Percentiles rank a stretch among this genome's conserved stretches.
phyloP scores from a whole-genome alignment of 73 alveolate genomes.

The Paramecium pentaurelia region DNA sequence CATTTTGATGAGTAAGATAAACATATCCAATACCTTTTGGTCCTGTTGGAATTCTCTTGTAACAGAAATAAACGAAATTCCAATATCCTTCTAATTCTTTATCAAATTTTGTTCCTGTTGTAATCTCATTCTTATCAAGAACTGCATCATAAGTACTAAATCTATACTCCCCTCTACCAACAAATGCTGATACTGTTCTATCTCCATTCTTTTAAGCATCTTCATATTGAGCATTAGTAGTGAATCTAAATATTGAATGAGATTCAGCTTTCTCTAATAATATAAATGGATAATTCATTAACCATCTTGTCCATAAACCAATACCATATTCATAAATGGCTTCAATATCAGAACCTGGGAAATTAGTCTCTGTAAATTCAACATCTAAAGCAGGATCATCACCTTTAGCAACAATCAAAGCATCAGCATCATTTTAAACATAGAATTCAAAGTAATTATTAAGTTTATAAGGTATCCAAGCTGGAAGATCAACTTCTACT shows the following conservation, averaged over 20 bases:
- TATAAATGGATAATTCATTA: conserved; percentile 23
- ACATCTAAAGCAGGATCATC: conserved; percentile 33
- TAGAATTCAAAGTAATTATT: not conserved
- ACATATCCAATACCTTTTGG: conserved; percentile 36
- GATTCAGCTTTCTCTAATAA: not conserved
- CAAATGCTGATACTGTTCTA: conserved; percentile 2
- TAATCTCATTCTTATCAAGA: not conserved
- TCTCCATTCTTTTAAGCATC: conserved; percentile 15
- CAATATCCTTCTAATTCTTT: conserved; percentile 52
- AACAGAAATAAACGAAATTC: conserved; percentile 16
- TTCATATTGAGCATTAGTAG: conserved; percentile 22
- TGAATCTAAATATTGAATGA: conserved; percentile 12
- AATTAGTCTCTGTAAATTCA: not conserved
- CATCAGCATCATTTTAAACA: not conserved
- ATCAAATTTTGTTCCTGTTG: not conserved
- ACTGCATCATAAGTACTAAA: conserved; percentile 35
- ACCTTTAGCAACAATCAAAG: not conserved
- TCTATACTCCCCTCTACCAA: not conserved
- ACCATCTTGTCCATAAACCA: conserved; percentile 50
- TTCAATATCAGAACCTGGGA: conserved; percentile 45
- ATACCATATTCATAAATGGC: conserved; percentile 51
- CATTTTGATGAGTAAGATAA: not conserved
- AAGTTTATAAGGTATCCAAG: conserved; percentile 6
- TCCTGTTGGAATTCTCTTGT: conserved; percentile 16
- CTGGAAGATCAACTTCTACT: not conserved